These are phyloP conservation scores for Zhuliangozyma parablackwelliae DNA, from an alignment of 1,139 yeast genomes.

Conservation along the genomic window DNA sequence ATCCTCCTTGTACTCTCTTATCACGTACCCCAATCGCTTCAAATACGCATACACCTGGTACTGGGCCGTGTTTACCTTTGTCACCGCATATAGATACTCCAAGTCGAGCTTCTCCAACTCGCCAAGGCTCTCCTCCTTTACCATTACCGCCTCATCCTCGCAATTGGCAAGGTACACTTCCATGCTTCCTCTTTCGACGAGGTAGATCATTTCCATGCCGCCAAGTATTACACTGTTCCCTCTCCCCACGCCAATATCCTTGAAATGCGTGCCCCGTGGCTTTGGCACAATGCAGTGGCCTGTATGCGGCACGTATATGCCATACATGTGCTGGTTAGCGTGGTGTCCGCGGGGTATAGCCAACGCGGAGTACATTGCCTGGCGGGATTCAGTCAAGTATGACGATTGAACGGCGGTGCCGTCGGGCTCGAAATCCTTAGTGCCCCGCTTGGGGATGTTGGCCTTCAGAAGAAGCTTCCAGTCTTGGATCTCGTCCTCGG, in stretches of 20 bases:
- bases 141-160: too few relatives aligned
- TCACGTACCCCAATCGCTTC: conserved; percentile 76
- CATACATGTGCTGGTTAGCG: conserved; percentile 41
- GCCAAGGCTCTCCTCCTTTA: conserved; percentile 12
- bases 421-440: conserved; percentile 84
- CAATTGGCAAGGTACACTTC: conserved; percentile 39
- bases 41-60: conserved; percentile 71
- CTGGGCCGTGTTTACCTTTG: conserved; percentile 40
- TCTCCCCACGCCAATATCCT: conserved; percentile 59
- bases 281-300: conserved; percentile 47
- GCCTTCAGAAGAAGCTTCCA: conserved; percentile 48
- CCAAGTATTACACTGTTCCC: conserved; percentile 41
- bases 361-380: conserved; percentile 73
- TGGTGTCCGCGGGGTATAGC: conserved; percentile 56
- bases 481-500: conserved; percentile 65
- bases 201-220: conserved; percentile 68
- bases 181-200: conserved; percentile 80
- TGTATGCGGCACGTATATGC: conserved; percentile 42
- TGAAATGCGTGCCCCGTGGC: conserved; percentile 70
- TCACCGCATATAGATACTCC: conserved; percentile 57
- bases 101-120: conserved; percentile 48
- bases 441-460: conserved; percentile 64
- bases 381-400: conserved; percentile 51
- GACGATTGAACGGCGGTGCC: conserved; percentile 59
- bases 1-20: conserved; percentile 17